Evolutionary conservation across 371 early-diverging fungal genomes (phyloP).

Genomic region (Mucor saturninus): DNA sequence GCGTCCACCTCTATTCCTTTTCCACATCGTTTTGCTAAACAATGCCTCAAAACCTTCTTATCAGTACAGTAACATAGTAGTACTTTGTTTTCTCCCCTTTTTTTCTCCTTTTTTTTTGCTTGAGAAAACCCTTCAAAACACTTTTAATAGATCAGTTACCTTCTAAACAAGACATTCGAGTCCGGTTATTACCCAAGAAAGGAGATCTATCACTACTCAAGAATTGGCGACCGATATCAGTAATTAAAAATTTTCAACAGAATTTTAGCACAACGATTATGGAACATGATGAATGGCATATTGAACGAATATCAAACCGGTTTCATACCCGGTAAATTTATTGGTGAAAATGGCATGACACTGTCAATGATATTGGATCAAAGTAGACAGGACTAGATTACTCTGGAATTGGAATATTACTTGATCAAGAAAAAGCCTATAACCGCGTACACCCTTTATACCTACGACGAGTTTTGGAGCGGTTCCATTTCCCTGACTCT

Average conservation of each 20-base stretch:
- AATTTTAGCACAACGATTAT: slow-evolving; percentile 17
- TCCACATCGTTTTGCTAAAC: too few relatives aligned
- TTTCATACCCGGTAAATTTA: slow-evolving; percentile 22
- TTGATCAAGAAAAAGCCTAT: slow-evolving; percentile 34
- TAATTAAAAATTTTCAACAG: slow-evolving; percentile 26
- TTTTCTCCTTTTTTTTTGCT: neutral
- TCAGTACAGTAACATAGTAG: too few relatives aligned
- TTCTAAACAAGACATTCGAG: neutral
- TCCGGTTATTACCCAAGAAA: slow-evolving; percentile 19
- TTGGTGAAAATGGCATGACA: slow-evolving; percentile 22
- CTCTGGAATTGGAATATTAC: slow-evolving; percentile 13
- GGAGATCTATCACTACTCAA: slow-evolving; percentile 6
- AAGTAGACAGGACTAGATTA: neutral
- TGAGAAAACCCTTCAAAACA: too few relatives aligned
- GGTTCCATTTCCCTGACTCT: slow-evolving; percentile 13
- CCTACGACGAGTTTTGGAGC: slow-evolving; percentile 1
- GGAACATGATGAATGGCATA: neutral
- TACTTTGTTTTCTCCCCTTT: too few relatives aligned
- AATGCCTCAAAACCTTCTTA: too few relatives aligned
- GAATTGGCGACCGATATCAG: slow-evolving; percentile 32
- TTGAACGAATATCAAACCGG: slow-evolving; percentile 27
- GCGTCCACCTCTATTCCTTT: too few relatives aligned
- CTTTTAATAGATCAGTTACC: too few relatives aligned
- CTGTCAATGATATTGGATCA: slow-evolving; percentile 1
- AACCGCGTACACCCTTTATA: slow-evolving; percentile 26